Evolutionary conservation across 73 alveolate species (phyloP).

Genomic region (Paraurostyla sp.): DNA sequence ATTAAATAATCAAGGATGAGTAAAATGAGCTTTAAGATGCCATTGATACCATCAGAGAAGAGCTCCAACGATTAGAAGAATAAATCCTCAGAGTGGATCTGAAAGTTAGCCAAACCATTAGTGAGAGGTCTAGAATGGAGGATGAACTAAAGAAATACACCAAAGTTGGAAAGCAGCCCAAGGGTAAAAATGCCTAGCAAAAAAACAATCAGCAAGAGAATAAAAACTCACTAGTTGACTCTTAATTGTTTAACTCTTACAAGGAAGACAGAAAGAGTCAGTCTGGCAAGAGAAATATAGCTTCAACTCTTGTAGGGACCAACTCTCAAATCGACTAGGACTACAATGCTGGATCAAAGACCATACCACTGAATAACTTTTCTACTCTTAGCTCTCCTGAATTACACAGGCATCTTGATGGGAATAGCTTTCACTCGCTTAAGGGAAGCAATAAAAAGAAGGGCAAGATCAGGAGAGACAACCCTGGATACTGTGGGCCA

Average conservation of each 20-base stretch:
- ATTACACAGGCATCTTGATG: no score
- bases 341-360: no score
- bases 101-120: neutral
- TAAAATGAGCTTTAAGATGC: neutral
- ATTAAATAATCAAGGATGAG: neutral
- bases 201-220: no score
- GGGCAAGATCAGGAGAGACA: neutral
- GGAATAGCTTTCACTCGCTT: no score
- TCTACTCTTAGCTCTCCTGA: slow-evolving; percentile 2
- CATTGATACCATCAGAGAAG: neutral
- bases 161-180: slow-evolving; percentile 24
- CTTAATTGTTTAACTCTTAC: neutral
- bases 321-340: no score
- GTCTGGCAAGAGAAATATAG: no score
- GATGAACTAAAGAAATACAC: slow-evolving; percentile 7
- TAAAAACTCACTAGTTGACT: neutral
- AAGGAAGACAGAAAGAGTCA: neutral
- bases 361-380: no score
- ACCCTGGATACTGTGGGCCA: slow-evolving; percentile 30
- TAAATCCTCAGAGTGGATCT: neutral
- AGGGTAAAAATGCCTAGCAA: neutral
- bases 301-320: no score
- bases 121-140: neutral
- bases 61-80: neutral
- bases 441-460: slow-evolving; percentile 1